Evolutionary conservation across 2,329 filamentous ascomycete species (phyloP).

Genomic region (Colletotrichum chrysophilum): DNA sequence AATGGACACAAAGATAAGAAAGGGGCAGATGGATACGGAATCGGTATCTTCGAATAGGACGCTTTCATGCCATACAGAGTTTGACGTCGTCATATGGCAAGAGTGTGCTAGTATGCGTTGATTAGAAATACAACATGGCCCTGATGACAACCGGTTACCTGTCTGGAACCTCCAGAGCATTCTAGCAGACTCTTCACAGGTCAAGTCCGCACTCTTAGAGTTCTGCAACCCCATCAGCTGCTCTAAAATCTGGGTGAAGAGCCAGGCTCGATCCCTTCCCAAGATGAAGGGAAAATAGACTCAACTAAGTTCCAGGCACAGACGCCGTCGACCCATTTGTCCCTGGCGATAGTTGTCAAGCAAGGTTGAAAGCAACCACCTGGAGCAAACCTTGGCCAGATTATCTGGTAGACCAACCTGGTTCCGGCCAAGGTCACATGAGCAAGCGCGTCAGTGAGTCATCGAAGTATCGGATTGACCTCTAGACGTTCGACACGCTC

Average conservation of each 20-base stretch:
- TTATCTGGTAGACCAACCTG: background rate
- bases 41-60: background rate
- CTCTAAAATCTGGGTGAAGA: too few relatives aligned
- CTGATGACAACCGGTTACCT: background rate
- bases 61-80: background rate
- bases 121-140: background rate
- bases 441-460: background rate
- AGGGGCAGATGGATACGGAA: background rate
- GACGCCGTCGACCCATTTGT: background rate
- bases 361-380: background rate
- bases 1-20: background rate
- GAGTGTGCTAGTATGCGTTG: background rate
- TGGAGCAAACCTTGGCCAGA: background rate
- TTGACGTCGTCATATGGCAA: background rate
- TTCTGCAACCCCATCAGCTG: background rate
- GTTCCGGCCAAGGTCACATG: background rate
- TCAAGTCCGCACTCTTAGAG: accelerated
- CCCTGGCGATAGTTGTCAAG: background rate
- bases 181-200: background rate
- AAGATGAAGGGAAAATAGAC: background rate
- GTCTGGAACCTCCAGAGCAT: background rate
- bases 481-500: background rate
- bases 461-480: background rate
- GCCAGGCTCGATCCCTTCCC: too few relatives aligned
- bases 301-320: background rate